These are phyloP conservation scores for Diplocarpon mali DNA, from an alignment of 2,329 filamentous ascomycete genomes.

Conservation along the genomic window DNA sequence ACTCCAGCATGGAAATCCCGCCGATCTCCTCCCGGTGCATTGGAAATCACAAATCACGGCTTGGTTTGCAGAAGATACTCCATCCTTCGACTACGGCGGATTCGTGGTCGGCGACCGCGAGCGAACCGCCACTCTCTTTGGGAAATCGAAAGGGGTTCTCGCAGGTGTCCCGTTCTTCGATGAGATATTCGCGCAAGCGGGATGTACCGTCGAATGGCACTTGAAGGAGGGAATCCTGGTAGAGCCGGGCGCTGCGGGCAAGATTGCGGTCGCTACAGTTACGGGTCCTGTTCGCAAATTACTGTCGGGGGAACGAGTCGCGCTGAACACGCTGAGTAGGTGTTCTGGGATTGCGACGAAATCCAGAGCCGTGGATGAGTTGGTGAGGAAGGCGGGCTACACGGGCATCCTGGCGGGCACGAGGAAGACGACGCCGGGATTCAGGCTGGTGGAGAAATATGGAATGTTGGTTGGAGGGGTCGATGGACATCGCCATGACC, in stretches of 20 bases:
- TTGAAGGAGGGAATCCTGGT: conserved; percentile 63
- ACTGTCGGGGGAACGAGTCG: conserved; percentile 86
- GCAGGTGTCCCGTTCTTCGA: conserved; percentile 92
- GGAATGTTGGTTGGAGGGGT: conserved; percentile 91
- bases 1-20: conserved; percentile 41
- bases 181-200: conserved; percentile 82
- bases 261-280: conserved; percentile 66
- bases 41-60: conserved; percentile 71
- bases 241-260: conserved; percentile 39
- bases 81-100: conserved; percentile 92
- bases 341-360: conserved; percentile 84
- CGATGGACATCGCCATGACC: conserved; percentile 82
- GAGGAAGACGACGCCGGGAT: conserved; percentile 92
- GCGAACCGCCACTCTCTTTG: conserved; percentile 55
- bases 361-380: conserved; percentile 42
- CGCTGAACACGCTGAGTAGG: conserved; percentile 78
- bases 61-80: conserved; percentile 95
- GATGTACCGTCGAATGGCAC: conserved; percentile 88
- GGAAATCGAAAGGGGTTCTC: conserved; percentile 66
- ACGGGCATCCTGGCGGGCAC: conserved; percentile 82
- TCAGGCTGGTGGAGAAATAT: conserved; percentile 94
- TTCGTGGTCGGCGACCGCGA: conserved; percentile 76
- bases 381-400: conserved; percentile 59
- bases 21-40: conserved; percentile 70
- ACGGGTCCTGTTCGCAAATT: conserved; percentile 65